These are phyloP conservation scores for Jackrogersella multiformis DNA, from an alignment of 495 filamentous ascomycete genomes.

Conservation along the genomic window DNA sequence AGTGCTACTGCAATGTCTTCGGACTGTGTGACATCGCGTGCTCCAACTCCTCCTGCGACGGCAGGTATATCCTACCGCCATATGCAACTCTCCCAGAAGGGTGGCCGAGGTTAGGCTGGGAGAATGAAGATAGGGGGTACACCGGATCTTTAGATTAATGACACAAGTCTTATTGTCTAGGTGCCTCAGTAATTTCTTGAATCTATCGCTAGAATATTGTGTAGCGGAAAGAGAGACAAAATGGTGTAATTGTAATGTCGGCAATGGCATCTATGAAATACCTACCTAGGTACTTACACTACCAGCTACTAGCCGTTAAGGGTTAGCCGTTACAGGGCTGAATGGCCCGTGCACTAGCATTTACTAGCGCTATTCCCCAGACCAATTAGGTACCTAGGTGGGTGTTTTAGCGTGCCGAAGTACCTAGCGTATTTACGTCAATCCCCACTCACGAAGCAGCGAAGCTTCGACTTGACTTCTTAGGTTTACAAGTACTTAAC, in stretches of 20 bases:
- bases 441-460: not conserved
- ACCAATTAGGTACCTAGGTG: no score
- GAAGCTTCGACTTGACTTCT: no score
- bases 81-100: constrained; percentile 46
- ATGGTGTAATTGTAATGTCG: no score
- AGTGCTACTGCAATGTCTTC: constrained; percentile 73
- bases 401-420: not conserved
- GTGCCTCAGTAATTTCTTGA: not conserved
- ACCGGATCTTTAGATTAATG: constrained; percentile 3
- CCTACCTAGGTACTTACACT: no score
- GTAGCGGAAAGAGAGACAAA: no score
- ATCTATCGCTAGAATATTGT: no score
- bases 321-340: no score
- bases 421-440: not conserved
- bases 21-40: constrained; percentile 63
- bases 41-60: constrained; percentile 40
- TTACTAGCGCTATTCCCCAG: not conserved
- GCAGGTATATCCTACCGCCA: constrained; percentile 46
- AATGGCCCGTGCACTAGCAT: not conserved
- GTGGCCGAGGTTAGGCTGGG: constrained; percentile 51
- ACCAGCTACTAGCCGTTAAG: no score
- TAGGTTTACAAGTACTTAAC: not conserved
- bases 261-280: no score
- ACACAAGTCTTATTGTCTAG: not conserved
- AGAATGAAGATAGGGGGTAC: constrained; percentile 42